phyloP scores from a whole-genome alignment of 2,329 filamentous ascomycete genomes.

The Fusarium sp. region DNA sequence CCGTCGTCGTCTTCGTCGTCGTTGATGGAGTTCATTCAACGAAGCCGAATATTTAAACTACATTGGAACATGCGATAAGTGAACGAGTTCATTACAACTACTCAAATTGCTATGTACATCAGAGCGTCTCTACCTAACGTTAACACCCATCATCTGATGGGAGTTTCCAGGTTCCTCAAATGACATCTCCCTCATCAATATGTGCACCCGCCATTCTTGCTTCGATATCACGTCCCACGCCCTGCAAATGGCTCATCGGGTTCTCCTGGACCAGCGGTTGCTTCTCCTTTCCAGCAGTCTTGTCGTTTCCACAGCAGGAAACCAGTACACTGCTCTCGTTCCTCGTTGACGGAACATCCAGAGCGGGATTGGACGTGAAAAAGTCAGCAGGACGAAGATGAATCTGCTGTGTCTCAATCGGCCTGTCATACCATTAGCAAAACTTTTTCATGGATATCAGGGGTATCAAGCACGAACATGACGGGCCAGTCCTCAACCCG shows the following conservation, averaged over 20 bases:
- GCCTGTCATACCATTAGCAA: slow-evolving; percentile 9
- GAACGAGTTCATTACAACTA: too few relatives aligned
- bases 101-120: too few relatives aligned
- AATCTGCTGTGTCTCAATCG: slow-evolving; percentile 30
- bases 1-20: too few relatives aligned
- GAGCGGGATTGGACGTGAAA: slow-evolving; percentile 62
- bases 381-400: slow-evolving; percentile 59
- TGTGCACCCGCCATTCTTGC: slow-evolving; percentile 41
- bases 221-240: slow-evolving; percentile 32
- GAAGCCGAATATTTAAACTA: background rate
- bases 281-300: slow-evolving; percentile 16
- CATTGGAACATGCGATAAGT: too few relatives aligned
- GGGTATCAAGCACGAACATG: slow-evolving; percentile 58
- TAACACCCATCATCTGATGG: background rate
- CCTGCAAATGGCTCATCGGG: slow-evolving; percentile 54
- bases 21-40: too few relatives aligned
- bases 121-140: background rate
- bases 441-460: background rate
- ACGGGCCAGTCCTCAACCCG: slow-evolving; percentile 66
- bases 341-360: slow-evolving; percentile 59
- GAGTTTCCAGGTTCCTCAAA: slow-evolving; percentile 5
- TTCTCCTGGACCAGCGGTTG: slow-evolving; percentile 49
- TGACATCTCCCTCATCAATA: slow-evolving; percentile 22
- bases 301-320: slow-evolving; percentile 49
- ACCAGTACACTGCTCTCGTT: slow-evolving; percentile 61